Base-by-base conservation (phyloP, 495 filamentous ascomycete genomes). In the Parathielavia hyrcaniae region DNA sequence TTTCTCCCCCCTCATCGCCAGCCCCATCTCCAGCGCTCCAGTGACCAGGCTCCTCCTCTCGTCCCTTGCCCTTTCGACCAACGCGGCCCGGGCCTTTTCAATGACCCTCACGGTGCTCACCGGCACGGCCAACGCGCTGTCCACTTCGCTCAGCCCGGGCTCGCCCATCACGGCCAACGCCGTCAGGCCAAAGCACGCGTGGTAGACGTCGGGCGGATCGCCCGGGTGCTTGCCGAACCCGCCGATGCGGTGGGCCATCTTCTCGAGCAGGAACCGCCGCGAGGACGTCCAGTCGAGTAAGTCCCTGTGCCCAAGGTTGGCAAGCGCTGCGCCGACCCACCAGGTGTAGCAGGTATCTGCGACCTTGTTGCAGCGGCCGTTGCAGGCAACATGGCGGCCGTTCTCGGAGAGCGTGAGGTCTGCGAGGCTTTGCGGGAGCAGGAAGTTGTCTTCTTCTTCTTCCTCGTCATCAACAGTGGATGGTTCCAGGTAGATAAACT, bases 271-370 rank as follows among this genome's bases (percentile, higher is more conserved):
- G 71, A 95, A 97, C 53, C 81, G 79, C 13, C 89, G 82, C 30
- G 86, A 81, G 10, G 83, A 77, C 20, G 68, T 70, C 10, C 72
- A 70, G 50, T 88, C 78, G 39, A 92, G 71, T 22, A 96, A 70
- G 11, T 77, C 61, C 13, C 6, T 8, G 3, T 17, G 47, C 5
- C 50, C 57, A 16, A 97, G 78, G 61, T 90, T 85, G 49, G 75
- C 73, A 8, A 97, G 70, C 7, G 89, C 82, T 12, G 81, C 91
- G 30, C 78, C 78, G 2, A 87, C 87, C 93, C 93, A 98, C 76
- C 90, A 98, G 7, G 81, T 83, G 71, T 98, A 97, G 71, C 93
- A 98, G 1, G 92, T 97, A 72, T 98, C 93, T 19, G 86, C 84
- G 13, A 82, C 69, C 67, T 98, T 98, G 73, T 96, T 96, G 59